Evolutionary conservation across 208 protist genomes (phyloP), one percentile per base, ranked within the genome.

Genomic region (Acanthamoeba healyi): DNA sequence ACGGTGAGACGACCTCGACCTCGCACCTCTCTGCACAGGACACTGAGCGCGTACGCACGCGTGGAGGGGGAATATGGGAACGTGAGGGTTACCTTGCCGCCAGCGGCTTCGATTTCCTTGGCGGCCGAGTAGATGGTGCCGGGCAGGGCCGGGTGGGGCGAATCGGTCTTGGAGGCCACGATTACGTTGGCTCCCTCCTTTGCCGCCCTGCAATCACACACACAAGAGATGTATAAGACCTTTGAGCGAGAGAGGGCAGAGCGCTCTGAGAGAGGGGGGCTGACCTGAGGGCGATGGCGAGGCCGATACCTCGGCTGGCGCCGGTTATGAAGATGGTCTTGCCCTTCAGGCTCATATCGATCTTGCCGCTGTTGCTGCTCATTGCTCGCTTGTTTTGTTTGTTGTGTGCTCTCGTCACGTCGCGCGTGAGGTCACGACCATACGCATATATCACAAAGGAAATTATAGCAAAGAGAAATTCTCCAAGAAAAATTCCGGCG

Each of bases 111-210:
- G 72, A 98, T 97, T 72, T 98, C 96, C 65, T 96, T 94, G n/a
- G 96, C 93, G 17, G 95, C 97, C 15, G 97, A 96, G 95, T 94
- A 97, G 38, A 98, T 98, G 15, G 97, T 98, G 72, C 97, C 97
- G n/a, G 96, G 96, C 19, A 98, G 94, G 61, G 58, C 95, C 10
- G 94, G 90, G 58, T 95, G 95, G 4, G 82, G 94, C 51, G 63
- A 74, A 15, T 93, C 86, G 1, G 97, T 98, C 95, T 98, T 98
- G 19, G 97, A 97, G 17, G 95, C 95, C 49, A 98, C 93, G 42
- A 97, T 96, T 56, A 98, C 72, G 90, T 98, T 98, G 49, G 94
- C 95, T 22, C 97, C 97, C 19, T 96, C 94, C 87, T 95, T 97
- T 12, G 97, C 97, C 7, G 87, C 84, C 29, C 84, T 94, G 86